Percentiles rank a stretch among this genome's conserved stretches.
phyloP scores from a whole-genome alignment of 768 basidiomycete species.

The Crucibulum laeve region DNA sequence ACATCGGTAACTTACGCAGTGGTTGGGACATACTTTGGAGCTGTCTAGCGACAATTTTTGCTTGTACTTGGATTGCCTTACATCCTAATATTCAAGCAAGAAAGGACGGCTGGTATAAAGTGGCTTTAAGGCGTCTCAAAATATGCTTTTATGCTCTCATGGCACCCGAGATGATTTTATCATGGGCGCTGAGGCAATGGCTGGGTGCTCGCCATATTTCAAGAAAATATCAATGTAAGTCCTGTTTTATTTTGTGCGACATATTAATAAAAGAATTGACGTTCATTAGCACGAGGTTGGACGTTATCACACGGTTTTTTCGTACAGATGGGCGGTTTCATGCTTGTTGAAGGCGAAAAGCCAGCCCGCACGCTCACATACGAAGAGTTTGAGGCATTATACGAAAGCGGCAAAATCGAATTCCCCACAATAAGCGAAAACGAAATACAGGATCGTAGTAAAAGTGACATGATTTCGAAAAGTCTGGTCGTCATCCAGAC shows the following conservation, averaged over 20 bases:
- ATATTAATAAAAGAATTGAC: not conserved
- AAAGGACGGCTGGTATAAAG: too few relatives aligned
- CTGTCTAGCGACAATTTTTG: conserved; percentile 1
- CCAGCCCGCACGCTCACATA: not conserved
- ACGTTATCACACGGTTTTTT: not conserved
- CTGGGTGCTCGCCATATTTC: conserved; percentile 1
- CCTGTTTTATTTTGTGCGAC: not conserved
- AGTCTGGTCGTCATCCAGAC: conserved; percentile 5
- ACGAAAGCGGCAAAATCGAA: not conserved
- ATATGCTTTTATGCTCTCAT: too few relatives aligned
- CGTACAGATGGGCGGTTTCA: not conserved
- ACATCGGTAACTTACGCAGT: too few relatives aligned
- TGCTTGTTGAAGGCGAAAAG: conserved; percentile 1
- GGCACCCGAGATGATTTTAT: too few relatives aligned
- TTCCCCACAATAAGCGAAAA: not conserved
- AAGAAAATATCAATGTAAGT: conserved; percentile 3
- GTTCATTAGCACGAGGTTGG: not conserved
- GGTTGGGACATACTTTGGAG: conserved; percentile 3
- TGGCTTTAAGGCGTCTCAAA: too few relatives aligned
- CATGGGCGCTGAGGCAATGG: too few relatives aligned
- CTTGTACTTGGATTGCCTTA: conserved; percentile 1
- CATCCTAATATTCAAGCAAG: too few relatives aligned
- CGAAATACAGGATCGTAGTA: not conserved
- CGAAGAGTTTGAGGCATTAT: not conserved
- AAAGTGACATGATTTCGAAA: not conserved